These are phyloP conservation scores for Claviceps sp. DNA, from an alignment of 2,329 filamentous ascomycete species.

Conservation along the genomic window DNA sequence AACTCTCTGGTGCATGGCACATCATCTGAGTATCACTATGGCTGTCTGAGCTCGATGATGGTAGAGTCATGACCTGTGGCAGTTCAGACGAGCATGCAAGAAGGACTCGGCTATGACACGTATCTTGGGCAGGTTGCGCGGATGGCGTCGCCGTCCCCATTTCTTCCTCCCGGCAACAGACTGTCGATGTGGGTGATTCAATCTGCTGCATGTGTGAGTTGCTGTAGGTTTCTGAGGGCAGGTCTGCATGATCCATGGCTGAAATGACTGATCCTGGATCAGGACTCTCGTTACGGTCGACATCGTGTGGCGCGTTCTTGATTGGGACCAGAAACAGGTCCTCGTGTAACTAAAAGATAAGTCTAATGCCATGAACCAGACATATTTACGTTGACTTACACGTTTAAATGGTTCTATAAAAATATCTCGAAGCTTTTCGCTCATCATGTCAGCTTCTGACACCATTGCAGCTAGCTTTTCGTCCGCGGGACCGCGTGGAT, in stretches of 20 bases:
- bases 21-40: neutral
- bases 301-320: neutral
- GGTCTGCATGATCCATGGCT: neutral
- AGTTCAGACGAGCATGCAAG: neutral
- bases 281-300: neutral
- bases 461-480: conserved; percentile 2
- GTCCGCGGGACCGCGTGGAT: neutral
- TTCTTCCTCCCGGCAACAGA: neutral
- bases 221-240: neutral
- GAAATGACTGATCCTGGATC: neutral
- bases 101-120: neutral
- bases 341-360: conserved; percentile 2
- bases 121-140: neutral
- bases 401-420: neutral
- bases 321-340: neutral
- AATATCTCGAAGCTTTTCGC: neutral
- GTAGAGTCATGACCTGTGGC: neutral
- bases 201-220: neutral
- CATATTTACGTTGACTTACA: neutral
- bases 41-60: neutral
- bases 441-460: neutral
- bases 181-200: neutral
- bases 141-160: neutral
- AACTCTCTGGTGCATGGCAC: neutral
- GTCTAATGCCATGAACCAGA: neutral